These are phyloP conservation scores for Botrytis elliptica DNA, from an alignment of 2,329 filamentous ascomycete genomes.

Conservation along the genomic window DNA sequence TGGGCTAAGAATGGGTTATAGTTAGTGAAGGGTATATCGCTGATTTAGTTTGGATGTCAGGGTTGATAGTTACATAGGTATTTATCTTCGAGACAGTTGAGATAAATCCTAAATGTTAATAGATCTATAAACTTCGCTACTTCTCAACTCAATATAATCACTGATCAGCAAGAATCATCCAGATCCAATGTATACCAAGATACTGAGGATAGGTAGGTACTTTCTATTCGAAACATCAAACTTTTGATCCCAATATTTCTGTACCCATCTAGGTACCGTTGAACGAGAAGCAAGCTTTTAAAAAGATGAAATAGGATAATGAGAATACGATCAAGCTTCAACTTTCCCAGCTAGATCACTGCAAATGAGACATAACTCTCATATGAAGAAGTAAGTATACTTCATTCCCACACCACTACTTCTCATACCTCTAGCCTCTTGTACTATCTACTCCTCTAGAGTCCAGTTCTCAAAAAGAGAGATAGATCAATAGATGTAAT, in stretches of 20 bases:
- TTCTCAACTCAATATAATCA: neutral
- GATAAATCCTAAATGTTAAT: neutral
- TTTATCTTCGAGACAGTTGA: neutral
- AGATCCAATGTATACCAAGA: neutral
- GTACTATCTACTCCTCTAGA: accelerated
- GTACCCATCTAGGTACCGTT: too few species aligned
- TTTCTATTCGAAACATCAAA: neutral
- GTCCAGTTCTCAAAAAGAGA: too few species aligned
- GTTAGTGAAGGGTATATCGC: neutral
- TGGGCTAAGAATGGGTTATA: neutral
- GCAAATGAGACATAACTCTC: neutral
- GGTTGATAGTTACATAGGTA: neutral
- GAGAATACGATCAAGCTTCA: too few species aligned
- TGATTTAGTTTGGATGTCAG: too few species aligned
- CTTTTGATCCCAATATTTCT: neutral
- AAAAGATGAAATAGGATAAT: neutral
- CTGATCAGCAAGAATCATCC: too few species aligned
- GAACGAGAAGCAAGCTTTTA: neutral
- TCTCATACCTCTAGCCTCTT: neutral
- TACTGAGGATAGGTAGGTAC: too few species aligned
- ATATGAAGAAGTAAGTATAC: neutral
- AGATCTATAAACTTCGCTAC: neutral
- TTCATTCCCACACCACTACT: neutral
- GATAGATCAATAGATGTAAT: too few species aligned
- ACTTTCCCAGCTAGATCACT: neutral